Evolutionary conservation across 768 basidiomycete species (phyloP).

Genomic region (Pholiota conissans): DNA sequence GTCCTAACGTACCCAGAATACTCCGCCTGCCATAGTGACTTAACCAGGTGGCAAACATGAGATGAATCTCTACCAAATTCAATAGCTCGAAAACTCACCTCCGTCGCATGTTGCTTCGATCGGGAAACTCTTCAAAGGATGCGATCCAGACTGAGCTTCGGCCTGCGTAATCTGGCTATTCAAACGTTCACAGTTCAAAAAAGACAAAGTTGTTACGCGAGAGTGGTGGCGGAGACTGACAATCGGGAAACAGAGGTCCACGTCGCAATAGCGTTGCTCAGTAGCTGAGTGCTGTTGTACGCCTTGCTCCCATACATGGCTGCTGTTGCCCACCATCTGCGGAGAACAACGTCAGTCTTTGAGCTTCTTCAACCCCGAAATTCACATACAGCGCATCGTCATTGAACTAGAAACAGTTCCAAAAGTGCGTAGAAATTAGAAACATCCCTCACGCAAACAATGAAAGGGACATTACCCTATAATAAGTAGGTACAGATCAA

Average conservation of each 20-base stretch:
- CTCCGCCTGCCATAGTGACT: conserved; percentile 52
- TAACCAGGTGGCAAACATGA: conserved; percentile 12
- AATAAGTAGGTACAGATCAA: conserved; percentile 16
- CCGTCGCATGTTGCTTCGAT: conserved; percentile 44
- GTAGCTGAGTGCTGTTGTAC: conserved; percentile 41
- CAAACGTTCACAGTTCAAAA: background rate
- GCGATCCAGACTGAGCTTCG: conserved; percentile 34
- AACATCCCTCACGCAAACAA: background rate
- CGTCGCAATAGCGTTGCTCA: conserved; percentile 43
- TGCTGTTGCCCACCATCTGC: conserved; percentile 56
- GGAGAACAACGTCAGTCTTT: background rate
- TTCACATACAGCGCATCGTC: conserved; percentile 45
- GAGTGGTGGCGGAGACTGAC: conserved; percentile 27
- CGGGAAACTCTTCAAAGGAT: conserved; percentile 41
- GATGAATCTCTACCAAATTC: background rate
- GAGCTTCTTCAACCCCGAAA: background rate
- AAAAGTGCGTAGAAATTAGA: background rate
- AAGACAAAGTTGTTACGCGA: background rate
- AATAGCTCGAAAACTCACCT: conserved; percentile 26
- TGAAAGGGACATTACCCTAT: background rate
- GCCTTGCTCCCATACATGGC: conserved; percentile 49
- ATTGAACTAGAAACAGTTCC: conserved; percentile 33
- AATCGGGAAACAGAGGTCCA: conserved; percentile 50
- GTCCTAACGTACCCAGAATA: conserved; percentile 46
- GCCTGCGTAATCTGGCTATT: conserved; percentile 42